Percentiles rank a stretch among this genome's conserved stretches.
Evolutionary conservation across 768 basidiomycete species (phyloP).

Genomic region (Mrakia hoshinonis): DNA sequence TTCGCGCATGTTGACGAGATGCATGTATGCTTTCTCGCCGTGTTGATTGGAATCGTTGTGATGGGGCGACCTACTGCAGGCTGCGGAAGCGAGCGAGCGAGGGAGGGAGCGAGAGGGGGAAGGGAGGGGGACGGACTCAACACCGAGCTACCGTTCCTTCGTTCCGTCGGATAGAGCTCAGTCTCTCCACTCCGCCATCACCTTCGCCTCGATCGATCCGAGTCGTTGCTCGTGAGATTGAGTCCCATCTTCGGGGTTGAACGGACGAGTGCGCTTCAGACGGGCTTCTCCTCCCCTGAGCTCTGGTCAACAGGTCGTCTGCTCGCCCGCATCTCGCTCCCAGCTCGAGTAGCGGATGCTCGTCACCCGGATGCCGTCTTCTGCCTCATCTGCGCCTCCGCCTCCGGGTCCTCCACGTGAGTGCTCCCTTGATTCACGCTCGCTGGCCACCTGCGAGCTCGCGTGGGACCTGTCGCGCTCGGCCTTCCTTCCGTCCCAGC

Average conservation of each 20-base stretch:
- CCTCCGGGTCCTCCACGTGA: not conserved
- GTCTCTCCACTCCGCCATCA: no score
- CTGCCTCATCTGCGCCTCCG: not conserved
- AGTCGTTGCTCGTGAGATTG: not conserved
- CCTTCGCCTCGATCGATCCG: no score
- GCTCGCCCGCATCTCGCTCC: not conserved
- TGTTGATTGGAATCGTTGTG: no score
- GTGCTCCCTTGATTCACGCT: not conserved
- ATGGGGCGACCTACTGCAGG: not conserved
- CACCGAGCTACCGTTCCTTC: no score
- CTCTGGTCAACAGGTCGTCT: not conserved
- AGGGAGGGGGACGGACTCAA: no score
- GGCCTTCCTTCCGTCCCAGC: no score
- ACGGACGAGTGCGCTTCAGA: no score
- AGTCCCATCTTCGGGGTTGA: not conserved
- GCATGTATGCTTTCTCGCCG: no score
- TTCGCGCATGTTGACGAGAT: no score
- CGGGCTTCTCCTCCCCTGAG: not conserved
- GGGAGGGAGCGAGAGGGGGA: not conserved
- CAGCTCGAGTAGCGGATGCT: not conserved
- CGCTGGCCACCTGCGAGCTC: no score
- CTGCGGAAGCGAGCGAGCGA: not conserved
- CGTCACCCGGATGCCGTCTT: not conserved
- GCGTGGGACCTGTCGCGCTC: no score
- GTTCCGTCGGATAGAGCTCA: no score